Conservation (phyloP, 352 stramenopile species). For the Pythium guiyangense region DNA sequence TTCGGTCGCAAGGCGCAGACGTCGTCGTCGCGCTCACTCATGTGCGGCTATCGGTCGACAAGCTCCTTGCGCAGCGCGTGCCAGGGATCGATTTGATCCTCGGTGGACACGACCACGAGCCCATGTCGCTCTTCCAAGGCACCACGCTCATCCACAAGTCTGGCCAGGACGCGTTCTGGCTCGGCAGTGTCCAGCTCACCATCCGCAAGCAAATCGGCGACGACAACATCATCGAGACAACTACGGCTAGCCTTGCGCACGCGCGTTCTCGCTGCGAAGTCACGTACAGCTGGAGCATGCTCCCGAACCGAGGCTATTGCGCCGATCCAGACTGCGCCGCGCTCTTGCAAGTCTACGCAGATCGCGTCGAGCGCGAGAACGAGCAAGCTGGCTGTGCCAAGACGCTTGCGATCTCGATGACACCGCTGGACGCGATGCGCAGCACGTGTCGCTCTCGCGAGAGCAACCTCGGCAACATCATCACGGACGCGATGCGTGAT, state of each 20-base stretch:
- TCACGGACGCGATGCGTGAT: constrained; percentile 4
- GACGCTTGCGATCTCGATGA: neutral
- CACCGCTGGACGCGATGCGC: constrained; percentile 5
- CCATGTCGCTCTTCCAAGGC: constrained; percentile 76
- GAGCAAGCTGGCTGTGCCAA: neutral
- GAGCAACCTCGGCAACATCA: constrained; percentile 10
- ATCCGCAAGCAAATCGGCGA: too few relatives aligned
- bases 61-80: constrained; percentile 50
- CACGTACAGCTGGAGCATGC: constrained; percentile 5
- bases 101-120: constrained; percentile 91
- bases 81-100: constrained; percentile 83
- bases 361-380: constrained; percentile 1
- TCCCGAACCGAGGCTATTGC: constrained; percentile 1
- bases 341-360: neutral
- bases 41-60: constrained; percentile 73
- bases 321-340: neutral
- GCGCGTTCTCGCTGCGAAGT: neutral
- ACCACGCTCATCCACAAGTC: constrained; percentile 89
- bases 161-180: constrained; percentile 85
- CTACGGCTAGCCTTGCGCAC: neutral
- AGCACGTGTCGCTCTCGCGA: constrained; percentile 6
- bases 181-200: constrained; percentile 74
- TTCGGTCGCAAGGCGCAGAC: constrained; percentile 64
- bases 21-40: constrained; percentile 87
- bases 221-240: too few relatives aligned